Conservation (phyloP, 495 filamentous ascomycete genomes). For the Aspergillus incahuasiensis region DNA sequence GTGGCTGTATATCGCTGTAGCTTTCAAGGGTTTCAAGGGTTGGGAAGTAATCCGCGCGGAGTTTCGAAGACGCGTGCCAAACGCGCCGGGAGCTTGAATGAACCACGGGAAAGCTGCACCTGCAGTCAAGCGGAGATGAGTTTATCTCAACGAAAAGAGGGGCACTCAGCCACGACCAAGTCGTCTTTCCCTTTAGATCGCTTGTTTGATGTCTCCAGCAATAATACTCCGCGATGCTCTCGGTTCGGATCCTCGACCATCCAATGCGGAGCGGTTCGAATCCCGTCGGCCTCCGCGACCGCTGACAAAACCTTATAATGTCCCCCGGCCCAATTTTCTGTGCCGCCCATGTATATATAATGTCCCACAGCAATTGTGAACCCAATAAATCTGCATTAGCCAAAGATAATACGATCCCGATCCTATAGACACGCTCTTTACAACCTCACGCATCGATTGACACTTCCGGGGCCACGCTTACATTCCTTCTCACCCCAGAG, state of each 20-base stretch:
- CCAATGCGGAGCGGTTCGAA: constrained; percentile 3
- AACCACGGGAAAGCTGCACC: not conserved
- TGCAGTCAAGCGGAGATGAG: not conserved
- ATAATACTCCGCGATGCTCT: not conserved
- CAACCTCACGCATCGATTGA: not conserved
- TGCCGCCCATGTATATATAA: constrained; percentile 1
- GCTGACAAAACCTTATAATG: constrained; percentile 14
- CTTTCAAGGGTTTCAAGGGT: not conserved
- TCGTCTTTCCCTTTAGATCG: too few relatives aligned
- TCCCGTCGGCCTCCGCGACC: constrained; percentile 13
- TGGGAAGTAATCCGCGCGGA: not conserved
- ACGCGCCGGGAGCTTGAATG: not conserved
- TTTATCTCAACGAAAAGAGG: too few relatives aligned
- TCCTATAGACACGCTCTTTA: not conserved
- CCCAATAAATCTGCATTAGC: not conserved
- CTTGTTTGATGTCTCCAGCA: not conserved
- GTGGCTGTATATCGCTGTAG: not conserved
- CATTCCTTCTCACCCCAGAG: not conserved
- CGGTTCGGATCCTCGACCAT: not conserved
- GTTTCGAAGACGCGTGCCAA: not conserved
- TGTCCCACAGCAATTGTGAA: too few relatives aligned
- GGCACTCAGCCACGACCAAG: too few relatives aligned
- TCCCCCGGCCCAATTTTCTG: not conserved
- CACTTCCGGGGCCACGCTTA: not conserved
- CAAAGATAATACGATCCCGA: not conserved